Percentiles rank a stretch among this genome's conserved stretches.
These are phyloP conservation scores for Xylaria intraflava DNA, from an alignment of 495 filamentous ascomycete genomes.

Conservation along the genomic window DNA sequence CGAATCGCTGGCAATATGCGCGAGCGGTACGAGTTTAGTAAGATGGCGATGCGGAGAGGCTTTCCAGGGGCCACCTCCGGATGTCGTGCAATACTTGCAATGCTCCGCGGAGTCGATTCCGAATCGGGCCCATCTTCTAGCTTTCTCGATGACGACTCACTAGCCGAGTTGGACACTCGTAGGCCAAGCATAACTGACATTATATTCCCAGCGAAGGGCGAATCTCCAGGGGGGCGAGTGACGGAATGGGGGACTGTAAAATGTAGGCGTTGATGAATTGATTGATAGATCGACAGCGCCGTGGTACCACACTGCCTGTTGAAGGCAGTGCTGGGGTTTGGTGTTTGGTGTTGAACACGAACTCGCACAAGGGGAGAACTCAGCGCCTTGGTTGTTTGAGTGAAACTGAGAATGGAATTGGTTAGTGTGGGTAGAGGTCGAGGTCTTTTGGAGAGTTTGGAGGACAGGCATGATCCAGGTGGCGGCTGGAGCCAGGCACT, in stretches of 20 bases:
- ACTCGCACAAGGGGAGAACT: not conserved
- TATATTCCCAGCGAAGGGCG: not conserved
- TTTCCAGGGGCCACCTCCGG: too few relatives aligned
- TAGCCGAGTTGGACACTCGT: not conserved
- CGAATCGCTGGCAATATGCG: slow-evolving; percentile 31
- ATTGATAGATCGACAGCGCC: not conserved
- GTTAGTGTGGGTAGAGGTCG: not conserved
- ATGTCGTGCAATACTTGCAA: too few relatives aligned
- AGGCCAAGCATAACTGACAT: not conserved
- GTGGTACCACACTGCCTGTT: slow-evolving; percentile 5
- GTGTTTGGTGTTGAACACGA: slow-evolving; percentile 10
- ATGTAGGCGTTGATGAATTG: not conserved
- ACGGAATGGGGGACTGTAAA: not conserved
- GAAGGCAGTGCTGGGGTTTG: not conserved
- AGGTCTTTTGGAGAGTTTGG: not conserved
- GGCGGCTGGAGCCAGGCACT: too few relatives aligned
- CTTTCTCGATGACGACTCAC: not conserved
- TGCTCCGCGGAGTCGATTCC: not conserved
- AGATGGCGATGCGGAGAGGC: slow-evolving; percentile 36
- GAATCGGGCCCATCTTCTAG: not conserved
- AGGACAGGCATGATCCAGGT: not conserved
- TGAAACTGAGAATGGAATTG: not conserved
- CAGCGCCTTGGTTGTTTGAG: not conserved
- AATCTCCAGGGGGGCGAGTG: not conserved
- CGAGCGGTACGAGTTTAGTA: slow-evolving; percentile 40